A percentile compares a stretch with the other conserved stretches of the same genome.
These are phyloP conservation scores for Irpex sp. DNA, from an alignment of 1,284 basidiomycete genomes.

Conservation along the genomic window DNA sequence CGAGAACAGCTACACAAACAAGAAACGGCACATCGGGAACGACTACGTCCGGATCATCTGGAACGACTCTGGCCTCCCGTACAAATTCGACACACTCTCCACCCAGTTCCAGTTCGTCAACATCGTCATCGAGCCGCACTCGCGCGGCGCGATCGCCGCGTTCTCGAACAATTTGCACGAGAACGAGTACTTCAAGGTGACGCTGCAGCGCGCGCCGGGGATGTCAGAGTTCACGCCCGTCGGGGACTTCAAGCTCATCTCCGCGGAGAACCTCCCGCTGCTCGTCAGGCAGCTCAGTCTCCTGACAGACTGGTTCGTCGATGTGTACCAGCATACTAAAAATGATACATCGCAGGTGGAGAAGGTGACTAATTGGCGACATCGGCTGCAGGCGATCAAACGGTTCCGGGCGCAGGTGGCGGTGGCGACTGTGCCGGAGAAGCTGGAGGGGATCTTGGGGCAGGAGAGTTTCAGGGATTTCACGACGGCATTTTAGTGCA, in stretches of 20 bases:
- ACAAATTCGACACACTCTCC: slow-evolving; percentile 86
- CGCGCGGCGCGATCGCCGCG: slow-evolving; percentile 76
- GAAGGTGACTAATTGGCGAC: slow-evolving; percentile 87
- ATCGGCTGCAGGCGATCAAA: slow-evolving; percentile 75
- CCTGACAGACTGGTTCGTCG: slow-evolving; percentile 85
- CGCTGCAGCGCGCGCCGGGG: slow-evolving; percentile 77
- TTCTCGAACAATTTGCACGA: slow-evolving; percentile 78
- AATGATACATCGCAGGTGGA: slow-evolving; percentile 68
- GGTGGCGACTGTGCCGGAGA: slow-evolving; percentile 20
- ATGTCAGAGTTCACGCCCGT: slow-evolving; percentile 92
- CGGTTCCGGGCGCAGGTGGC: slow-evolving; percentile 44
- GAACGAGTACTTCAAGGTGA: slow-evolving; percentile 91
- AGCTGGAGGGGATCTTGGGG: slow-evolving; percentile 30
- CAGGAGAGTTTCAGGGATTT: slow-evolving; percentile 38
- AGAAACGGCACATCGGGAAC: slow-evolving; percentile 94
- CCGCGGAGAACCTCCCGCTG: slow-evolving; percentile 77
- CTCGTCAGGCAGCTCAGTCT: slow-evolving; percentile 85
- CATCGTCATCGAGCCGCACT: slow-evolving; percentile 94
- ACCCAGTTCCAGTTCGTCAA: slow-evolving; percentile 98
- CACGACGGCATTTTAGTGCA: slow-evolving; percentile 30
- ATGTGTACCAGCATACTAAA: slow-evolving; percentile 76
- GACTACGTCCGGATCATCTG: slow-evolving; percentile 95
- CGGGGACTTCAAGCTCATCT: slow-evolving; percentile 91
- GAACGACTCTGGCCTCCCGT: slow-evolving; percentile 90
- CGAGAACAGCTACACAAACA: slow-evolving; percentile 68